phyloP scores from a whole-genome alignment of 306 rosid species.

The Cicer pinnatifidum region DNA sequence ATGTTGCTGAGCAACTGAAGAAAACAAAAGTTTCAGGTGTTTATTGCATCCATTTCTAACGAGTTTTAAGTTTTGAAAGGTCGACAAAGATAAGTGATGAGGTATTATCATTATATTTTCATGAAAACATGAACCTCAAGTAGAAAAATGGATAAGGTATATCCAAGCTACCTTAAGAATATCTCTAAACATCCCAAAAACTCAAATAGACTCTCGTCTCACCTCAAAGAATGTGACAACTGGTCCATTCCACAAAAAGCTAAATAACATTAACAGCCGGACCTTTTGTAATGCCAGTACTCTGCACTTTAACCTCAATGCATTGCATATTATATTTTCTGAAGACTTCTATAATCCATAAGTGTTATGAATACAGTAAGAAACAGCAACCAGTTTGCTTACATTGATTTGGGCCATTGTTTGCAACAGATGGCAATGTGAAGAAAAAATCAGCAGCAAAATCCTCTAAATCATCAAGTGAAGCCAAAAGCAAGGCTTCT shows the following conservation, averaged over 20 bases:
- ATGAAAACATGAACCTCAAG: conserved; percentile 16
- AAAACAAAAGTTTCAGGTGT: conserved; percentile 78
- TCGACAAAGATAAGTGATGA: not conserved
- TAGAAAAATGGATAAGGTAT: conserved; percentile 18
- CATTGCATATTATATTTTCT: conserved; percentile 16
- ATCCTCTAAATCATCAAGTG: conserved; percentile 56
- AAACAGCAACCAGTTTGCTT: not conserved
- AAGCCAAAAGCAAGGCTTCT: conserved; percentile 56
- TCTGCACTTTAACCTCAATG: conserved; percentile 19
- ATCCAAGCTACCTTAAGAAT: conserved; percentile 13
- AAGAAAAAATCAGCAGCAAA: conserved; percentile 59
- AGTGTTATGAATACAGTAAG: not conserved
- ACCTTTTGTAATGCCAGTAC: conserved; percentile 2
- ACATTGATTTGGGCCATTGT: conserved; percentile 26
- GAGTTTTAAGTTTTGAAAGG: conserved; percentile 15
- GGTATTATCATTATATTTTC: conserved; percentile 28
- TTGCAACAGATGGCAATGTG: conserved; percentile 59
- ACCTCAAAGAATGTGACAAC: not conserved
- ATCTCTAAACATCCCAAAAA: conserved; percentile 1
- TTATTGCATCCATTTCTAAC: conserved; percentile 25
- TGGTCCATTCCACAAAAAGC: not conserved
- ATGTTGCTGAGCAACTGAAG: conserved; percentile 70
- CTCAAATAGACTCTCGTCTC: not conserved
- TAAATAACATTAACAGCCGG: conserved; percentile 11
- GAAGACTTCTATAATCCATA: not conserved